A percentile compares a stretch with the other conserved stretches of the same genome.
These are phyloP conservation scores for Penicillium crystallinum DNA, from an alignment of 495 filamentous ascomycete genomes.

Conservation along the genomic window DNA sequence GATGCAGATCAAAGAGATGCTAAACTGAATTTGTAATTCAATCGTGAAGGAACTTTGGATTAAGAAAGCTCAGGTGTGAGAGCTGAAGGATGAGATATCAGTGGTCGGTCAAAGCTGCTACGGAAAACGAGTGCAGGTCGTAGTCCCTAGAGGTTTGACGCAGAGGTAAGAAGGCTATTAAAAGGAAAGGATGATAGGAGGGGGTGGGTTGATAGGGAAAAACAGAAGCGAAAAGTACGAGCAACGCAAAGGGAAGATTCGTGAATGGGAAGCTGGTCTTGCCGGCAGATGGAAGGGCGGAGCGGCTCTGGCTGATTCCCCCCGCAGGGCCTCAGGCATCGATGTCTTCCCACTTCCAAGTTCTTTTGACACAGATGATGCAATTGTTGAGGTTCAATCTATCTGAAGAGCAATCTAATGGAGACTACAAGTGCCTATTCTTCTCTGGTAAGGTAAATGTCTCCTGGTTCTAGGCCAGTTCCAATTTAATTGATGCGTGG, in stretches of 20 bases:
- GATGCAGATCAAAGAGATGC: slow-evolving; percentile 7
- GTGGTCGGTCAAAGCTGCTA: slow-evolving; percentile 28
- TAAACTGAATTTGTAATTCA: slow-evolving; percentile 7
- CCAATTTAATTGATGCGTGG: background rate
- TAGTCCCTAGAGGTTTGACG: slow-evolving; percentile 28
- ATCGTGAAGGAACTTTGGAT: slow-evolving; percentile 5
- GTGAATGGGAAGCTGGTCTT: slow-evolving; percentile 25
- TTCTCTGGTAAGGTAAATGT: background rate
- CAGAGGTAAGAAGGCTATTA: slow-evolving; percentile 4
- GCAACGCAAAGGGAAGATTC: slow-evolving; percentile 24
- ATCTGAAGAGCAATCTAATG: background rate
- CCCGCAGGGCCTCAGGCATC: slow-evolving; percentile 22
- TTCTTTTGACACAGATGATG: background rate
- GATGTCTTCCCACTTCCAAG: background rate
- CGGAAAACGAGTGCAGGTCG: slow-evolving; percentile 50
- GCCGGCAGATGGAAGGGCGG: slow-evolving; percentile 23
- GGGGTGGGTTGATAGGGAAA: slow-evolving; percentile 10
- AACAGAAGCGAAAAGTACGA: slow-evolving; percentile 16
- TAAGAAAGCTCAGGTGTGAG: slow-evolving; percentile 15
- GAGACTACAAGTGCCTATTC: no score
- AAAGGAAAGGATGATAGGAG: slow-evolving; percentile 11
- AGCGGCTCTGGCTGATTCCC: slow-evolving; percentile 26
- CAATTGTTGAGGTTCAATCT: background rate
- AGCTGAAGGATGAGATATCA: slow-evolving; percentile 19
- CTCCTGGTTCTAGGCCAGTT: background rate